Base-by-base conservation (phyloP, 1,139 yeast species). In the Wickerhamiella infanticola region DNA sequence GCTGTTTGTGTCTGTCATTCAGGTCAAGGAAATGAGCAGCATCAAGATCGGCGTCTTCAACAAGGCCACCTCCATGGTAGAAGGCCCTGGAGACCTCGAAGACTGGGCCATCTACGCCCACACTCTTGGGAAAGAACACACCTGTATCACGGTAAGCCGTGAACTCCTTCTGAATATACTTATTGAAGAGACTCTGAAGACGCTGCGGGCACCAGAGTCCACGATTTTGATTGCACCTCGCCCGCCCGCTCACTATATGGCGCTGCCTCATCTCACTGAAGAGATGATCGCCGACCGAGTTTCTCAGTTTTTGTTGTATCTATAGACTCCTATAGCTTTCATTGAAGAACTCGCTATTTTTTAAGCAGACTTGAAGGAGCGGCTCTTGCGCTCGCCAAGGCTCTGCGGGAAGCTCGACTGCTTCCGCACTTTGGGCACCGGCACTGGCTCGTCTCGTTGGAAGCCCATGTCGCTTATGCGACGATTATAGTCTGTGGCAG, bases 391-490 rank as follows among this genome's bases (percentile, higher is more conserved):
- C 29, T 46, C 48, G 31, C 26, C 39, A 33, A 44, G 45, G 37
- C 42, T 44, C 11, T 45, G 47, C 7, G 47, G 41, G 35, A 44
- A 44, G 11, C 35, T 39, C 5, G 43, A 37, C 44, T 6, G 35
- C 37, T 33, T 3, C 27, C 35, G 37, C n/a, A 39, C 25, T 18
- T 36, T 13, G 41, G 42, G 40, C 4, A 50, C 40, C 5, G 55
- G 50, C 24, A 45, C 38, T 18, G 56, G 55, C 47, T 54, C 57
- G 37, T 54, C 57, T 4, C 47, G 44, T 33, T 50, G 47, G 41
- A 54, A 54, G 11, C 57, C 57, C 1, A 55, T 55, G 7, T 53
- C 51, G 40, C 53, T 53, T 40, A 54, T 47, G 24, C 50, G 51
- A 3, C 52, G 50, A 41, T 54, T 54, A 43, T 53, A 54, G 42